Evolutionary conservation across 2,329 filamentous ascomycete genomes (phyloP).

Genomic region (Cladosporium phlei): DNA sequence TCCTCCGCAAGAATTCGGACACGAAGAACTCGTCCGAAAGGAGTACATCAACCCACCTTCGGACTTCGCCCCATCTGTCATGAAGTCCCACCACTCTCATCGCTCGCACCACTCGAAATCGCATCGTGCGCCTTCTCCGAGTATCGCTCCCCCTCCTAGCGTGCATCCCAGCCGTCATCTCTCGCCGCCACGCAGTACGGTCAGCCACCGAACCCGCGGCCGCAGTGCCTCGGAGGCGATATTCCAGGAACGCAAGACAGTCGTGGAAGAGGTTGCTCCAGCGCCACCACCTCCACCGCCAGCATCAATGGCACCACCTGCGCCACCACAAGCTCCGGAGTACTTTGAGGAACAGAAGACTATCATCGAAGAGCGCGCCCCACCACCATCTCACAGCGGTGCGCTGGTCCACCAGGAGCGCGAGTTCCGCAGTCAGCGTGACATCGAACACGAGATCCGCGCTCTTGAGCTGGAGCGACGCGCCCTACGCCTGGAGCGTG

Average conservation of each 20-base stretch:
- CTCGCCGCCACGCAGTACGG: conserved; percentile 13
- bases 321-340: conserved; percentile 22
- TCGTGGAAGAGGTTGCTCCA: conserved; percentile 24
- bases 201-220: conserved; percentile 19
- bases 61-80: conserved; percentile 19
- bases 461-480: conserved; percentile 63
- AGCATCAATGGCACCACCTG: too few species aligned
- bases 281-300: conserved; percentile 21
- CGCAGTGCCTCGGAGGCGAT: conserved; percentile 23
- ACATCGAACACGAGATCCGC: conserved; percentile 68
- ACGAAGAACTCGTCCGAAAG: conserved; percentile 32
- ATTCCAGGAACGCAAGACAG: conserved; percentile 26
- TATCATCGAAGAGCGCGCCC: conserved; percentile 27
- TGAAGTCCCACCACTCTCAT: conserved; percentile 4
- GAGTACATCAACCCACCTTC: conserved; percentile 38
- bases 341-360: conserved; percentile 29
- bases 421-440: conserved; percentile 48
- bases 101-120: conserved; percentile 2
- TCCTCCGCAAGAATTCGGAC: conserved; percentile 25
- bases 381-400: conserved; percentile 14
- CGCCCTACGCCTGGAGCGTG: conserved; percentile 54
- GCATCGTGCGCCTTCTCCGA: conserved; percentile 10
- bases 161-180: conserved; percentile 9
- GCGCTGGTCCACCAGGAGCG: conserved; percentile 47
- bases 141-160: conserved; percentile 2